These are phyloP conservation scores for Fusarium scirpi DNA, from an alignment of 2,329 filamentous ascomycete genomes.

Conservation along the genomic window DNA sequence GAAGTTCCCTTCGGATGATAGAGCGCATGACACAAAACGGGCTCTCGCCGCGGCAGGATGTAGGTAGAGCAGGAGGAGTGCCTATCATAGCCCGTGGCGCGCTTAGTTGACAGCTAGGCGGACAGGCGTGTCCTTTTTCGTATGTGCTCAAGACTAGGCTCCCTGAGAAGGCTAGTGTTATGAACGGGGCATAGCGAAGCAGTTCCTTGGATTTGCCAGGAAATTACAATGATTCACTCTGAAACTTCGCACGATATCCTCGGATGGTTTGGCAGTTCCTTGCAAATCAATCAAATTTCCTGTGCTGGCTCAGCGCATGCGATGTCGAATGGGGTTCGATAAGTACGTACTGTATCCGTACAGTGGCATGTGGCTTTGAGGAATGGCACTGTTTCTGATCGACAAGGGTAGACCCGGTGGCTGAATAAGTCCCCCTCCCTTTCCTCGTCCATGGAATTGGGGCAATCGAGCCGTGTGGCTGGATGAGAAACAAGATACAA, in stretches of 20 bases:
- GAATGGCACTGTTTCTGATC: not conserved
- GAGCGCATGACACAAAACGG: slow-evolving; percentile 37
- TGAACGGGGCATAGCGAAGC: slow-evolving; percentile 3
- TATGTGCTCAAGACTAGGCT: slow-evolving; percentile 12
- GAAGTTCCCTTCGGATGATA: slow-evolving; percentile 28
- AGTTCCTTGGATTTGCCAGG: slow-evolving; percentile 12
- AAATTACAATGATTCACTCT: slow-evolving; percentile 35
- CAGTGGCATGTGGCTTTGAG: not conserved
- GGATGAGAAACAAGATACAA: slow-evolving; percentile 11
- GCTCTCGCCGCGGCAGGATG: slow-evolving; percentile 43
- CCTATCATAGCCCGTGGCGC: slow-evolving; percentile 35
- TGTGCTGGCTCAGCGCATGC: not conserved
- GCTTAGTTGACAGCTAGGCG: slow-evolving; percentile 34
- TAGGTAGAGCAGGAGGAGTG: slow-evolving; percentile 26
- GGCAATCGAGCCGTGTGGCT: slow-evolving; percentile 27
- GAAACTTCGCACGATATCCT: slow-evolving; percentile 32
- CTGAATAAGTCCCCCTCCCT: slow-evolving; percentile 18
- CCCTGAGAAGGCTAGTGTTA: slow-evolving; percentile 14
- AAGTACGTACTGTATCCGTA: not conserved
- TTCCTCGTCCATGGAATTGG: slow-evolving; percentile 24
- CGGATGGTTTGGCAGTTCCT: slow-evolving; percentile 1
- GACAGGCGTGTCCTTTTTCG: slow-evolving; percentile 30
- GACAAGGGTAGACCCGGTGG: slow-evolving; percentile 17
- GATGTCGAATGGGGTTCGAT: not conserved
- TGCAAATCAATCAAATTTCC: not conserved